Evolutionary conservation across 2,329 filamentous ascomycete genomes (phyloP), one percentile per base, ranked within the genome.

Genomic region (Claviceps spartinae): DNA sequence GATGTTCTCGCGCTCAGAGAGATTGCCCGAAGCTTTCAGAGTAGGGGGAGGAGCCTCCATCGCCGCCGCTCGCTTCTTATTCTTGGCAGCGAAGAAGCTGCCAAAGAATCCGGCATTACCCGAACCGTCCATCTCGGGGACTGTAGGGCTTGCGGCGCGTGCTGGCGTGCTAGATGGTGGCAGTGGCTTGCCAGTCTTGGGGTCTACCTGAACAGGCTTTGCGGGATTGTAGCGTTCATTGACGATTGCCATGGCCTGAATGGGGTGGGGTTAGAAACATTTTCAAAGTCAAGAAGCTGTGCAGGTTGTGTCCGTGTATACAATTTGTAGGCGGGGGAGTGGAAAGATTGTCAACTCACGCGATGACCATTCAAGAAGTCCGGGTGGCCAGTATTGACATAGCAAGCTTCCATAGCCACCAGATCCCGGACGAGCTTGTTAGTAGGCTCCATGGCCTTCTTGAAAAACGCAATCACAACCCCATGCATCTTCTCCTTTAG

Each of bases 21-120:
- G 75, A 26, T 85, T 95, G 43, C 93, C 91, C 3, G 88, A 95
- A 37, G 93, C 93, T 75, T 96, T 98, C 53, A 98, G 81, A 43
- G 82, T 91, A 34, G 93, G 81, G 56, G 93, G 93, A 41, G 93
- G 93, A 14, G 93, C 77, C 67, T 98, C 93, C 93, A 98, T 98
- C 47, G 91, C 90, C n/a, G 93, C 93, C 72, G 95, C 94, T 84
- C 96, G 97, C 81, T 98, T 98, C 83, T 97, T 98, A 75, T 97
- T 98, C 81, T 97, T 98, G 65, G 88, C 90, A 11, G 93, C 88
- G 66, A 96, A 98, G 79, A 98, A 98, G 63, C 88, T 95, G 60
- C 93, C 93, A 62, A 98, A 98, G 78, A 98, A 98, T 40, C 91
- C 89, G 54, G 78, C 74, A 64, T 87, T 87, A 51, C 68, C 67